A percentile compares a stretch with the other conserved stretches of the same genome.
Evolutionary conservation across 2,329 filamentous ascomycete species (phyloP).

Genomic region (Calonectria hongkongensis): DNA sequence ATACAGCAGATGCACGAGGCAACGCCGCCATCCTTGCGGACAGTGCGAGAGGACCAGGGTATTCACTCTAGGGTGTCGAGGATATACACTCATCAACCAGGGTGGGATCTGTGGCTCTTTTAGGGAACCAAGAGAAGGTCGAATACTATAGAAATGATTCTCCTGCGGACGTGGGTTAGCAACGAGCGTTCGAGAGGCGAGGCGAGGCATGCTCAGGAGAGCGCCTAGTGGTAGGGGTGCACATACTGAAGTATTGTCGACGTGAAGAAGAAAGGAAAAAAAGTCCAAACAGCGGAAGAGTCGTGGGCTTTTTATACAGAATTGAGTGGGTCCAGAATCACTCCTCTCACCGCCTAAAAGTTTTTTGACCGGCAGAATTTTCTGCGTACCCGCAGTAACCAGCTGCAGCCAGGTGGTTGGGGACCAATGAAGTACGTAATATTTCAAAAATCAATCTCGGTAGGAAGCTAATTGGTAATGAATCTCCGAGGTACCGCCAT

Average conservation of each 20-base stretch:
- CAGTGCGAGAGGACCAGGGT: conserved; percentile 36
- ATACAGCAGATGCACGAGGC: conserved; percentile 28
- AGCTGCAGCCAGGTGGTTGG: neutral
- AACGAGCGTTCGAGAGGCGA: neutral
- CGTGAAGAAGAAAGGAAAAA: conserved; percentile 34
- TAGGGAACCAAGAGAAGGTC: conserved; percentile 38
- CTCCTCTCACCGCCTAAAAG: conserved; percentile 27
- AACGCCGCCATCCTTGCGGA: conserved; percentile 31
- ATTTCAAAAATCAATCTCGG: neutral
- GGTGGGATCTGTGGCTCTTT: conserved; percentile 38
- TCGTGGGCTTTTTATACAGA: conserved; percentile 26
- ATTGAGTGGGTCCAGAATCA: neutral
- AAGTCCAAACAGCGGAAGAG: conserved; percentile 11
- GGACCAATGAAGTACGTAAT: neutral
- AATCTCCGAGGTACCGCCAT: neutral
- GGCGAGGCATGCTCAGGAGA: neutral
- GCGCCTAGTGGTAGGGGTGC: conserved; percentile 24
- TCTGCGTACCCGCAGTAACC: neutral
- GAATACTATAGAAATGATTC: conserved; percentile 40
- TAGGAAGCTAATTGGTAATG: neutral
- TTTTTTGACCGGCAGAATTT: conserved; percentile 30
- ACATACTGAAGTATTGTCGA: conserved; percentile 38
- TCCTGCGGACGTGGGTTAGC: conserved; percentile 22
- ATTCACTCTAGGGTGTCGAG: conserved; percentile 37
- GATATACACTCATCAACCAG: conserved; percentile 38